phyloP scores from a whole-genome alignment of 129 eudicot species.

The Escallonia herrerae region DNA sequence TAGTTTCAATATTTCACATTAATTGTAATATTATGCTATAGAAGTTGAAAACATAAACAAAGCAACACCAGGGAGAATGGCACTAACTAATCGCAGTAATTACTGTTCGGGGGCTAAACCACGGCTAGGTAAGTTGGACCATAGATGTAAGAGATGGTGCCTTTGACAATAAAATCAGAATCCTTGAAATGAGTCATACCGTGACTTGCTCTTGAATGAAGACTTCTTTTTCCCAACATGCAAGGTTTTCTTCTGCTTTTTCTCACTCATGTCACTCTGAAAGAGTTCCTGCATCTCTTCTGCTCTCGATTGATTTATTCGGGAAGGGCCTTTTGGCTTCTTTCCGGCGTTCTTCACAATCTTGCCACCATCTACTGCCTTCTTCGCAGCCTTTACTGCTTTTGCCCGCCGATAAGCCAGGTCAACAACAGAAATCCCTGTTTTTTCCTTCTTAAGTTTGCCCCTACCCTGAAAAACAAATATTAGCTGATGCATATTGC shows the following conservation, averaged over 20 bases:
- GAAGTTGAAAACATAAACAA: background rate
- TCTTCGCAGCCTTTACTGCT: constrained; percentile 74
- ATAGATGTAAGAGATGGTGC: background rate
- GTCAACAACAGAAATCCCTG: constrained; percentile 76
- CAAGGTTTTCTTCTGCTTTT: constrained; percentile 46
- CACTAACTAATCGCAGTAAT: background rate
- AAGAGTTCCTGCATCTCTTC: constrained; percentile 86
- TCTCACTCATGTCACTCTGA: constrained; percentile 77
- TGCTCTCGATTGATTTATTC: constrained; percentile 53
- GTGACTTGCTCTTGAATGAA: constrained; percentile 92
- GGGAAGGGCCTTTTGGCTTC: constrained; percentile 35
- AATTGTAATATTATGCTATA: background rate
- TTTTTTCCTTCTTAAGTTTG: constrained; percentile 51
- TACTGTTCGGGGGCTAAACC: too few species aligned
- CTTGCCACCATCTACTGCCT: constrained; percentile 72
- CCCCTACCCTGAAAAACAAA: constrained; percentile 34
- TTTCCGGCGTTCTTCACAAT: constrained; percentile 26
- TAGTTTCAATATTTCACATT: background rate
- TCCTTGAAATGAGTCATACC: constrained; percentile 29
- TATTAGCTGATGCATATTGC: background rate
- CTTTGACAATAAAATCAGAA: background rate
- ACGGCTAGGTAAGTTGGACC: too few species aligned
- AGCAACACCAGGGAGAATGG: background rate
- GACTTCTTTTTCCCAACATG: constrained; percentile 54
- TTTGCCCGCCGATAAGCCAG: constrained; percentile 84